These are phyloP conservation scores for Pisolithus marmoratus DNA, from an alignment of 768 basidiomycete species.

Conservation along the genomic window DNA sequence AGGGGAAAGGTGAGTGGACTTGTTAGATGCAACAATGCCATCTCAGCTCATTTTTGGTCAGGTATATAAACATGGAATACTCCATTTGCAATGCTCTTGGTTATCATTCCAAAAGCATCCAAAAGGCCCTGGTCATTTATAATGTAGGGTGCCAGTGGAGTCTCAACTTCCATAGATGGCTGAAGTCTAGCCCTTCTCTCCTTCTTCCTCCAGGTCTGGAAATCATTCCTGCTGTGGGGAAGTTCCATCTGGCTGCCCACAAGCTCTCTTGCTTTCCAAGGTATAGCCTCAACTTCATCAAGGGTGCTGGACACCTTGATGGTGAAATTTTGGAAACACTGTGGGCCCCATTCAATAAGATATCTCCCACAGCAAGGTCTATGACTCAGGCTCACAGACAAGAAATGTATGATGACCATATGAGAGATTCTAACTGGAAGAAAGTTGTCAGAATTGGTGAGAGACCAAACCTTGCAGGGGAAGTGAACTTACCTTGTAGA, in stretches of 20 bases:
- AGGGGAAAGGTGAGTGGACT: too few species aligned
- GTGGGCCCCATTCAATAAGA: constrained; percentile 26
- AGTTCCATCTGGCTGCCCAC: constrained; percentile 29
- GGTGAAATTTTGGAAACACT: constrained; percentile 32
- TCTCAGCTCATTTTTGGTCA: too few species aligned
- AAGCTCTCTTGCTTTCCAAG: constrained; percentile 16
- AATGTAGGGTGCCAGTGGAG: constrained; percentile 27
- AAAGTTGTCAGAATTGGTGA: too few species aligned
- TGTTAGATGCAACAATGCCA: too few species aligned
- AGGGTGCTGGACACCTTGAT: constrained; percentile 23
- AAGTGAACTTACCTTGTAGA: too few species aligned
- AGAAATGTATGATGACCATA: too few species aligned
- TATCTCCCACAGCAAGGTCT: constrained; percentile 14
- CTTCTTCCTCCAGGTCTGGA: constrained; percentile 2
- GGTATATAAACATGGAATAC: constrained; percentile 27
- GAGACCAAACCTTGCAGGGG: too few species aligned
- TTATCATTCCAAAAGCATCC: constrained; percentile 2
- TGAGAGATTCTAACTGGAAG: too few species aligned
- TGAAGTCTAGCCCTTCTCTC: background rate
- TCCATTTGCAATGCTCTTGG: constrained; percentile 17
- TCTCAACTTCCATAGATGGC: constrained; percentile 10
- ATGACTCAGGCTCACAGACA: constrained; percentile 15
- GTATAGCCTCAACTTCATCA: constrained; percentile 22
- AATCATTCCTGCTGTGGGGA: constrained; percentile 16
- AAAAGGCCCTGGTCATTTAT: constrained; percentile 15